These are phyloP conservation scores for Chlorella sp. DNA, from an alignment of 139 green algal species.

Conservation along the genomic window DNA sequence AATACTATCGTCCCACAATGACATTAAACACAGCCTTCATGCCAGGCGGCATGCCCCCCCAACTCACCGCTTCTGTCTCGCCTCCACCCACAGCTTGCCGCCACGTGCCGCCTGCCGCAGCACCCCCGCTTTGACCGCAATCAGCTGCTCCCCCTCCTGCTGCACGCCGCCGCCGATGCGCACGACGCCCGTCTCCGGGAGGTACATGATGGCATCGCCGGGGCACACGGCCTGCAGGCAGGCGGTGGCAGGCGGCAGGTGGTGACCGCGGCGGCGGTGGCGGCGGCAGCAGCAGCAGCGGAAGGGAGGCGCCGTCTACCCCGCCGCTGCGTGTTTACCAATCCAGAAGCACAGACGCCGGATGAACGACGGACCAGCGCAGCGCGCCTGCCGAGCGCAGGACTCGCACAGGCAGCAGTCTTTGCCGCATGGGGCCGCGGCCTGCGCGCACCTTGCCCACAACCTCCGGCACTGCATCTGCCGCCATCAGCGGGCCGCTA, in stretches of 20 bases:
- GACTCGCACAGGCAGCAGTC: too few relatives aligned
- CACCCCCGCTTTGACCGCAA: conserved; percentile 66
- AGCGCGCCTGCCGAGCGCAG: background rate
- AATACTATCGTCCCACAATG: too few relatives aligned
- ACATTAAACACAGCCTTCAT: too few relatives aligned
- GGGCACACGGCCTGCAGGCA: conserved; percentile 65
- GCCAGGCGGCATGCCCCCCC: background rate
- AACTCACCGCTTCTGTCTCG: conserved; percentile 73
- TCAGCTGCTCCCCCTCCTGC: conserved; percentile 54
- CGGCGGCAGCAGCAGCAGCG: background rate
- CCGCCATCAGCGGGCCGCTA: background rate
- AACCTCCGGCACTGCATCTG: background rate
- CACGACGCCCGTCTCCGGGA: conserved; percentile 71
- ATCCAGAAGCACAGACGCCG: too few relatives aligned
- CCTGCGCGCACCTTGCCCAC: background rate
- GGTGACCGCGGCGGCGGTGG: background rate
- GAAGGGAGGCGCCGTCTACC: background rate
- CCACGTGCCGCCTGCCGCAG: conserved; percentile 55
- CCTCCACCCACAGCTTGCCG: conserved; percentile 80
- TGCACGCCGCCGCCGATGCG: conserved; percentile 66
- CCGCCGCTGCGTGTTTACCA: too few relatives aligned
- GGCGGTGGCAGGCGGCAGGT: background rate
- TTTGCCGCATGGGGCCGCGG: too few relatives aligned
- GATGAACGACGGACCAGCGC: too few relatives aligned
- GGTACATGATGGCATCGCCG: conserved; percentile 70